phyloP scores from a whole-genome alignment of 352 stramenopile species.

The Pythium chondricola region DNA sequence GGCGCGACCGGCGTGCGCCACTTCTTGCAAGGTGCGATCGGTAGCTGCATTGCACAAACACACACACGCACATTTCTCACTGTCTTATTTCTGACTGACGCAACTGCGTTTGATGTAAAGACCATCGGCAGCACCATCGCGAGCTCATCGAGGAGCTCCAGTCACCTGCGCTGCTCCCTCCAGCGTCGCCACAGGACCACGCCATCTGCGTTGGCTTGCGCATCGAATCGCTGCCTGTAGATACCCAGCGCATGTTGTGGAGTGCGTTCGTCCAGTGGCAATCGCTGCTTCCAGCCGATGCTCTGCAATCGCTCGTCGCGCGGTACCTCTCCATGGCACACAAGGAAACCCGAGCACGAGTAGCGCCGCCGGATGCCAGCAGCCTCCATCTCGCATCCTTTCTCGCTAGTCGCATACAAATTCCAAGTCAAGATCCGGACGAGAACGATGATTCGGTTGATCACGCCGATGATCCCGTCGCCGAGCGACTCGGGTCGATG shows the following conservation, averaged over 20 bases:
- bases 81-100: background rate
- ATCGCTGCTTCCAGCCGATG: background rate
- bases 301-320: conserved; percentile 1
- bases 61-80: background rate
- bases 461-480: background rate
- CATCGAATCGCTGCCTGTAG: conserved; percentile 31
- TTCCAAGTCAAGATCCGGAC: background rate
- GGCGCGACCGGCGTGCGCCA: conserved; percentile 35
- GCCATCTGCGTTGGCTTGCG: conserved; percentile 19
- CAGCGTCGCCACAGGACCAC: background rate
- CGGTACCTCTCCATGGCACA: conserved; percentile 8
- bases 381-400: conserved; percentile 9
- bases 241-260: conserved; percentile 53
- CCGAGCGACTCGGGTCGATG: background rate
- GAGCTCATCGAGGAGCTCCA: conserved; percentile 30
- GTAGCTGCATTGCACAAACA: background rate
- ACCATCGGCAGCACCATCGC: conserved; percentile 26
- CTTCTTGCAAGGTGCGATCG: conserved; percentile 28
- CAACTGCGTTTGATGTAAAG: conserved; percentile 12
- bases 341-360: background rate
- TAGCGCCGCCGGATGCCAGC: conserved; percentile 1
- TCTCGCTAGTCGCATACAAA: background rate
- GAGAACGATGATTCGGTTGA: background rate
- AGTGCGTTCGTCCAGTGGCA: conserved; percentile 31
- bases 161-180: conserved; percentile 12